Evolutionary conservation across 2,329 filamentous ascomycete genomes (phyloP).

Genomic region (Cladophialophora chaetospira): DNA sequence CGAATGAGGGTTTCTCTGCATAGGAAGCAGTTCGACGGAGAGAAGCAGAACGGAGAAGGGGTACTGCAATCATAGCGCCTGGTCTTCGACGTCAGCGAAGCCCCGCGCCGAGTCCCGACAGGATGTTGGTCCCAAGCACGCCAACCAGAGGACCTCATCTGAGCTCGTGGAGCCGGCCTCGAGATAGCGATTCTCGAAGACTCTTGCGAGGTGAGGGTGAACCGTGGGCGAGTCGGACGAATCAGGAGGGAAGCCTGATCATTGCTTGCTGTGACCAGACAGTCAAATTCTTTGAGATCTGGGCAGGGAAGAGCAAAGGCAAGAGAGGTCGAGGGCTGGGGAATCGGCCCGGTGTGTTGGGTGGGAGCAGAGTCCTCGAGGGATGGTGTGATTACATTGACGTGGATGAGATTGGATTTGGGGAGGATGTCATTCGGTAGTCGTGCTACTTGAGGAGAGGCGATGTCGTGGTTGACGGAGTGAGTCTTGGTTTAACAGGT

Average conservation of each 20-base stretch:
- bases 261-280: constrained; percentile 89
- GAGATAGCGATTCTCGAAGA: constrained; percentile 10
- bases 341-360: constrained; percentile 61
- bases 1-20: constrained; percentile 23
- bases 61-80: not conserved
- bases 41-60: constrained; percentile 12
- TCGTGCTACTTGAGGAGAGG: not conserved
- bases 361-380: constrained; percentile 84
- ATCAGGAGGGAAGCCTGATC: constrained; percentile 79
- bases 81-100: constrained; percentile 11
- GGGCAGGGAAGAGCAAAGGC: constrained; percentile 65
- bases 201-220: constrained; percentile 49
- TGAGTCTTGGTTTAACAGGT: not conserved
- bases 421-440: constrained; percentile 67
- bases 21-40: constrained; percentile 28
- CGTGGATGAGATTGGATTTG: constrained; percentile 54
- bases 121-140: not conserved
- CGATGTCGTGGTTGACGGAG: not conserved
- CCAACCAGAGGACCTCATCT: not conserved
- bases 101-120: constrained; percentile 16
- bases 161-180: constrained; percentile 9
- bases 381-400: constrained; percentile 73
- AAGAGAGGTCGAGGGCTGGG: constrained; percentile 49
- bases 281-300: constrained; percentile 95
- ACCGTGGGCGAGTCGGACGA: constrained; percentile 58